phyloP scores from a whole-genome alignment of 495 filamentous ascomycete genomes.

The Penicillium desertorum region DNA sequence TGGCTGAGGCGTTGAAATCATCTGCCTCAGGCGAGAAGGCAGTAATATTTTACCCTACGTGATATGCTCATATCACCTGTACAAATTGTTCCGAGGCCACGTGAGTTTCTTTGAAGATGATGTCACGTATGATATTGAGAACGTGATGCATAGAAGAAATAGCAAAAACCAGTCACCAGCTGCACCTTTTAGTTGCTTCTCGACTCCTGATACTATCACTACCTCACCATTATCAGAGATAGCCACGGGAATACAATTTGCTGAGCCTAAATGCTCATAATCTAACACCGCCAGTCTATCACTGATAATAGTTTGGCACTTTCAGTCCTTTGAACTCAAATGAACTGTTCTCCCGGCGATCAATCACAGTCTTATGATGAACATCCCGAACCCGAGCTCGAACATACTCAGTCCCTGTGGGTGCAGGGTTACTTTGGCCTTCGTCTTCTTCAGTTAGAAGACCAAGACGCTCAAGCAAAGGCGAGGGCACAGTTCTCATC shows the following conservation, averaged over 20 bases:
- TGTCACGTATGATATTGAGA: background rate
- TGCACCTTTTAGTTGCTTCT: background rate
- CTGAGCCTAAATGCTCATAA: background rate
- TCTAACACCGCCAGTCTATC: background rate
- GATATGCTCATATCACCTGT: background rate
- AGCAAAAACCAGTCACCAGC: background rate
- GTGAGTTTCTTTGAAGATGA: background rate
- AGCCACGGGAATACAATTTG: background rate
- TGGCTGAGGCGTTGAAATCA: background rate
- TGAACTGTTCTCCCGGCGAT: constrained; percentile 36
- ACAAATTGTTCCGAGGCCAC: background rate
- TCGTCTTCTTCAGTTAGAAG: constrained; percentile 21
- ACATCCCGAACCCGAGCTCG: constrained; percentile 47
- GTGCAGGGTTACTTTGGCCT: constrained; percentile 20
- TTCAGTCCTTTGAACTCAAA: constrained; percentile 46
- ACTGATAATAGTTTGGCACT: constrained; percentile 41
- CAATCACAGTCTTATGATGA: constrained; percentile 39
- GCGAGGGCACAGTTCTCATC: too few species aligned
- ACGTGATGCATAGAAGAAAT: background rate
- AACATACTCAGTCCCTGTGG: constrained; percentile 48
- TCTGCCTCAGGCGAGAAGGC: background rate
- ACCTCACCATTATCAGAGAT: background rate
- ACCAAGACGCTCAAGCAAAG: too few species aligned
- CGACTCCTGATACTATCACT: background rate
- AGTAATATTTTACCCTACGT: background rate